Base-by-base conservation (phyloP, 306 rosid species). In the Castanea crenata region DNA sequence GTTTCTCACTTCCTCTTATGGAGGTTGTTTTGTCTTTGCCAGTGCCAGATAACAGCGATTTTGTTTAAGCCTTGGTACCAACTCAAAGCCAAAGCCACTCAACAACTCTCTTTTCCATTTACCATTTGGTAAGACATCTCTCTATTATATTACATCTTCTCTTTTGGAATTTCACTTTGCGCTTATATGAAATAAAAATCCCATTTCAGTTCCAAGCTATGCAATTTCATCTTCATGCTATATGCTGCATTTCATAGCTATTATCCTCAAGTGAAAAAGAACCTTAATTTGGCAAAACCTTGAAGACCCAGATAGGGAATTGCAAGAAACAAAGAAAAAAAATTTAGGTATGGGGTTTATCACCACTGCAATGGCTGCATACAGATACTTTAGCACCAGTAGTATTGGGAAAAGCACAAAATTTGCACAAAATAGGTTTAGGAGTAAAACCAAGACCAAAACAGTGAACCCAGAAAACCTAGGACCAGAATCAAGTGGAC, bases 401-500 rank as follows among this genome's bases (percentile, higher is more conserved):
- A 25, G 58, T 27, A 7, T 20, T 71, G 73, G 38, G 31, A 80
- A 69, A 55, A 34, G 56, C 71, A 41, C 20, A 31, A 27, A 64
- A 13, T 59, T 65, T 70, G 10, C 25, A 69, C 74, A 62, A n/a
- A 51, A 35, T 27, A 55, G 29, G 56, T 31, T 51, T 56, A 76
- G 67, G 41, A 55, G 16, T 16, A 55, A 29, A 34, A 23, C 23
- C 15, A 74, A 57, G 15, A 0, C 68, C 16, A 74, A 75, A 69
- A 35, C 38, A 57, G 64, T 32, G 83, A 74, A 32, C 49, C 38
- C 20, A 54, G 35, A 49, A 57, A 74, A 19, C 20, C 57, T 18
- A 32, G 69, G 76, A 7, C 67, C 9, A 74, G n/a, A 71, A 63
- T 73, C 63, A 23, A 83, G 61, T 87, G 93, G 93, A 87, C 85